Evolutionary conservation across 371 early-diverging fungal genomes (phyloP).

Genomic region (Mucor piriformis): DNA sequence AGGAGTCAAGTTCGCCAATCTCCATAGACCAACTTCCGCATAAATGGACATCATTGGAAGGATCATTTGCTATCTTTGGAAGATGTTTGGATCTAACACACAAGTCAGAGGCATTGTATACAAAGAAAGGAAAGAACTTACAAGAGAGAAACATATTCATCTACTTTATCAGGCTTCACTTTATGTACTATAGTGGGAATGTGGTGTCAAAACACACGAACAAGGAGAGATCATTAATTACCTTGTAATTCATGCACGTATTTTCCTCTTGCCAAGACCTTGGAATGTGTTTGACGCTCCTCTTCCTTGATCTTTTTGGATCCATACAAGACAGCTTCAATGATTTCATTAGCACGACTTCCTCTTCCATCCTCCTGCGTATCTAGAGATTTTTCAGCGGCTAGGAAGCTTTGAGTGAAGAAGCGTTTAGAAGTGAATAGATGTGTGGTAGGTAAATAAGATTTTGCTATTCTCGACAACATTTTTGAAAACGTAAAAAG

Average conservation of each 20-base stretch:
- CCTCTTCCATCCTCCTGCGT: constrained; percentile 4
- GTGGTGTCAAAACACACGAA: no score
- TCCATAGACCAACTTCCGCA: constrained; percentile 90
- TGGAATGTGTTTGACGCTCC: constrained; percentile 62
- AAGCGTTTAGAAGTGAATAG: neutral
- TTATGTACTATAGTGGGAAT: constrained; percentile 61
- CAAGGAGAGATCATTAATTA: no score
- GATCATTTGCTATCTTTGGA: constrained; percentile 76
- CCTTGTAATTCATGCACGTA: constrained; percentile 85
- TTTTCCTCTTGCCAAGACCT: constrained; percentile 81
- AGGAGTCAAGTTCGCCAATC: constrained; percentile 87
- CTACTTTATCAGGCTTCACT: constrained; percentile 83
- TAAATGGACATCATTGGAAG: constrained; percentile 73
- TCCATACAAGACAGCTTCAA: constrained; percentile 70
- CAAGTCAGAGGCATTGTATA: neutral
- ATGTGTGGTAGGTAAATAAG: neutral
- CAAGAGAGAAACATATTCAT: constrained; percentile 79
- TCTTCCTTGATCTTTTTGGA: constrained; percentile 55
- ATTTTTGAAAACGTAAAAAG: neutral
- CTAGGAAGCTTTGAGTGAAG: neutral
- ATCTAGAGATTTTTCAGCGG: neutral
- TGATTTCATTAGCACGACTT: constrained; percentile 39
- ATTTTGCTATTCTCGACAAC: neutral
- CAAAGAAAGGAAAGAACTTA: constrained; percentile 47
- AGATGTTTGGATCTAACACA: constrained; percentile 59